phyloP scores from a whole-genome alignment of 2,329 filamentous ascomycete genomes.

The Apiospora phragmitis region DNA sequence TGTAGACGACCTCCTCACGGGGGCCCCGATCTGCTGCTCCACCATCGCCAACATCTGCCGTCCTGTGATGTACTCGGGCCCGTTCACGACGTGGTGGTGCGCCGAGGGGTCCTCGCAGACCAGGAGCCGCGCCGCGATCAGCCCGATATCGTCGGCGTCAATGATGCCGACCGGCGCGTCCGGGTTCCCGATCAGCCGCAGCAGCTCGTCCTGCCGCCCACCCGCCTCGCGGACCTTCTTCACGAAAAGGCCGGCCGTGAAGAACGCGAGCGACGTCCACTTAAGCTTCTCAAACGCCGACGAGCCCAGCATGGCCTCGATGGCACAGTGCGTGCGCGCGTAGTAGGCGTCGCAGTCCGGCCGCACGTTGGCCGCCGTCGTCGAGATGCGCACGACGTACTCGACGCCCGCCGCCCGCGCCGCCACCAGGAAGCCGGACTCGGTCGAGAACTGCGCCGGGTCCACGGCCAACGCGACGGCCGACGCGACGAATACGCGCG shows the following conservation, averaged over 20 bases:
- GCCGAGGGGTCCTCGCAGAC: neutral
- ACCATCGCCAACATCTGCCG: constrained; percentile 33
- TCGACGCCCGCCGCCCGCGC: constrained; percentile 37
- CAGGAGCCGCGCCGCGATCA: neutral
- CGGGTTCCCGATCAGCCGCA: neutral
- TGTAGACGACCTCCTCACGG: neutral
- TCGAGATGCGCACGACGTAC: constrained; percentile 44
- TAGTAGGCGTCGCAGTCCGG: constrained; percentile 37
- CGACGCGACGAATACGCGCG: constrained; percentile 39
- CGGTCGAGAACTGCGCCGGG: constrained; percentile 39
- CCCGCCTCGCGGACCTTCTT: neutral
- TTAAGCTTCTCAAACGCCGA: constrained; percentile 35
- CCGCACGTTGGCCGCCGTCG: constrained; percentile 36
- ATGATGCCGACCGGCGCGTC: neutral
- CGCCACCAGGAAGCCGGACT: constrained; percentile 36
- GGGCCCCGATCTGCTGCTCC: constrained; percentile 31
- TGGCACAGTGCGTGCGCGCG: constrained; percentile 39
- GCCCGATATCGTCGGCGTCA: neutral
- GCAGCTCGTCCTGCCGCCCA: neutral
- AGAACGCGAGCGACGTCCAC: constrained; percentile 33
- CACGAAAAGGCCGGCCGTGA: neutral
- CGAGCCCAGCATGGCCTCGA: constrained; percentile 37
- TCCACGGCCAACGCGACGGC: constrained; percentile 40
- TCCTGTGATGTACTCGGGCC: constrained; percentile 40
- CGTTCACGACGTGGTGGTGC: constrained; percentile 39